Percentiles rank a stretch among this genome's conserved stretches.
phyloP scores from a whole-genome alignment of 345 rosid species.

The Viola odorata region DNA sequence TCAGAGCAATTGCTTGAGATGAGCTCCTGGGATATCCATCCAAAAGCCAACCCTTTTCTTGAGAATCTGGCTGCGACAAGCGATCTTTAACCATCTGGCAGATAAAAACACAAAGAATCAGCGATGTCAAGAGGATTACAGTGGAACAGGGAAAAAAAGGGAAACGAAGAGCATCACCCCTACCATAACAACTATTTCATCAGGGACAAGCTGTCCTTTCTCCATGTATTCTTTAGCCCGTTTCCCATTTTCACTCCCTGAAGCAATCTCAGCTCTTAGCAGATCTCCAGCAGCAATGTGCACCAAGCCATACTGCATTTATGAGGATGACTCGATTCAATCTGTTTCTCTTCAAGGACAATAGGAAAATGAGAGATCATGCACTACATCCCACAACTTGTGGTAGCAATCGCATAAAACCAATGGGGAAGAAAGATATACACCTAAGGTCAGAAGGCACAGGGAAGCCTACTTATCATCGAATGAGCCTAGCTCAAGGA shows the following conservation, averaged over 20 bases:
- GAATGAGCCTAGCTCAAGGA: too few relatives aligned
- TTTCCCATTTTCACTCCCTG: constrained; percentile 81
- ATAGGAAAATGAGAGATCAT: constrained; percentile 13
- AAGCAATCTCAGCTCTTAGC: constrained; percentile 68
- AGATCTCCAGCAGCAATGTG: constrained; percentile 93
- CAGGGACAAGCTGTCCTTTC: constrained; percentile 72
- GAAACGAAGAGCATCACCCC: background rate
- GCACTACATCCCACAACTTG: constrained; percentile 7
- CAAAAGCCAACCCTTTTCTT: constrained; percentile 85
- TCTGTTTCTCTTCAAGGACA: constrained; percentile 17
- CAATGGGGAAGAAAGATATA: background rate
- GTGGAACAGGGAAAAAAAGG: background rate
- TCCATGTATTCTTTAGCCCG: constrained; percentile 81
- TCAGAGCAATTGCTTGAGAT: constrained; percentile 83
- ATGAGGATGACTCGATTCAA: constrained; percentile 30
- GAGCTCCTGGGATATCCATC: constrained; percentile 95
- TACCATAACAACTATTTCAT: constrained; percentile 74
- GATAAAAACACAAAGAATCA: constrained; percentile 16
- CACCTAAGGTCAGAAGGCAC: background rate
- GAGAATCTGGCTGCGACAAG: constrained; percentile 60
- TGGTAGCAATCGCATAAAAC: background rate
- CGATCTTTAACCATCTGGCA: constrained; percentile 85
- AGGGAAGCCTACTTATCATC: too few relatives aligned
- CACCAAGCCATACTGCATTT: constrained; percentile 84
- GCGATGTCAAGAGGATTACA: background rate